A percentile compares a stretch with the other conserved stretches of the same genome.
These are phyloP conservation scores for Aspergillus niger DNA, from an alignment of 2,329 filamentous ascomycete species.

Conservation along the genomic window DNA sequence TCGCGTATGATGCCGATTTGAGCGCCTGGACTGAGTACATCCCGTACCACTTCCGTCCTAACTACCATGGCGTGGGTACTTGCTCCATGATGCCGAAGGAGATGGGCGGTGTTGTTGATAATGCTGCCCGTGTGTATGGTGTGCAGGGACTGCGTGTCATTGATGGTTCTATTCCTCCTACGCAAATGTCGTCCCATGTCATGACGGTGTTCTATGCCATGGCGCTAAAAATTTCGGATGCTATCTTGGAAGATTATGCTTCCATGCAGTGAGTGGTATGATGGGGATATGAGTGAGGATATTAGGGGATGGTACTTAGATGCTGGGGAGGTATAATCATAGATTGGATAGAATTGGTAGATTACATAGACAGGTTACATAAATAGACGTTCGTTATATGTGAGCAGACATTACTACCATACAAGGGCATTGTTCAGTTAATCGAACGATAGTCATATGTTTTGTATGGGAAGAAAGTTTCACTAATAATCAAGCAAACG, in stretches of 20 bases:
- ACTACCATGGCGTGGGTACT: constrained; percentile 35
- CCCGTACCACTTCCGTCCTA: constrained; percentile 28
- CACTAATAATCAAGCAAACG: too few relatives aligned
- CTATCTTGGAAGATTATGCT: constrained; percentile 11
- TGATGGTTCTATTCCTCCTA: constrained; percentile 40
- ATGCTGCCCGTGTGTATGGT: constrained; percentile 33
- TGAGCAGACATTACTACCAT: too few relatives aligned
- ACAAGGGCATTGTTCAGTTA: too few relatives aligned
- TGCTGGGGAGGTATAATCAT: background rate
- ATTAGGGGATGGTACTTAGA: background rate
- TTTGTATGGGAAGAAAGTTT: too few relatives aligned
- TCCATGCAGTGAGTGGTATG: background rate
- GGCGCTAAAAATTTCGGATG: constrained; percentile 29
- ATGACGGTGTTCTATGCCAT: constrained; percentile 36
- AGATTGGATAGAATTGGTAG: background rate
- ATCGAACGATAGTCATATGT: too few relatives aligned
- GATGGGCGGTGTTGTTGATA: constrained; percentile 37
- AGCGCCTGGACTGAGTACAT: constrained; percentile 29
- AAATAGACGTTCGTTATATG: background rate
- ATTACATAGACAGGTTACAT: background rate
- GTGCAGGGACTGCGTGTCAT: constrained; percentile 38
- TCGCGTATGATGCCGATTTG: constrained; percentile 22
- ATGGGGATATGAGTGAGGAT: background rate
- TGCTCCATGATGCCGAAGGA: constrained; percentile 38
- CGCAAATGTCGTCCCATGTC: constrained; percentile 34